Conservation (phyloP, 1,284 basidiomycete species). For the Exobasidium rhododendri region DNA sequence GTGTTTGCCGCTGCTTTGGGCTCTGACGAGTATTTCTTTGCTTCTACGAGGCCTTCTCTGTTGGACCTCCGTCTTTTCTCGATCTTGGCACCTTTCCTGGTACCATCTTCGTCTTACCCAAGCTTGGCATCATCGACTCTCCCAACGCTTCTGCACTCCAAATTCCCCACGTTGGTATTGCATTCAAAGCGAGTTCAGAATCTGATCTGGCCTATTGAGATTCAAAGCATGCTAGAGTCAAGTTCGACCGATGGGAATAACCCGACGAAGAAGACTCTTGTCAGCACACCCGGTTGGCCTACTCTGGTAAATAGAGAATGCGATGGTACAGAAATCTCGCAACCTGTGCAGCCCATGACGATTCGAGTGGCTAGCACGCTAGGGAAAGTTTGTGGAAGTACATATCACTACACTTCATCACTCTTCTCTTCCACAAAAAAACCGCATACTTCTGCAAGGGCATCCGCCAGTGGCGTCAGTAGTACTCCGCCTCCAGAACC, state of each 20-base stretch:
- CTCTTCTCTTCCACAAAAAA: background rate
- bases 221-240: background rate
- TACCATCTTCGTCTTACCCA: background rate
- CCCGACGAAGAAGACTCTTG: background rate
- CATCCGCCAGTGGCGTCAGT: background rate
- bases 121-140: background rate
- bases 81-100: slow-evolving; percentile 9
- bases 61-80: slow-evolving; percentile 12
- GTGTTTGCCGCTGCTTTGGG: background rate
- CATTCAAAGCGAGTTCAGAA: slow-evolving; percentile 5
- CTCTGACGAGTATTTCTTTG: background rate
- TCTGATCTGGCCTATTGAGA: slow-evolving; percentile 6
- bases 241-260: background rate
- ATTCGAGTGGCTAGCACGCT: slow-evolving; percentile 5
- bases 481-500: too few relatives aligned
- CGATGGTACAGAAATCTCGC: background rate
- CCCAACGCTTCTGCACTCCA: background rate
- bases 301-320: background rate
- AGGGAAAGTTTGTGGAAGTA: background rate
- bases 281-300: slow-evolving; percentile 7
- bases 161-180: background rate
- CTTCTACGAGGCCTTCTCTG: background rate
- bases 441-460: background rate
- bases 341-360: background rate
- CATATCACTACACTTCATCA: background rate